Evolutionary conservation across 805 yeast species (phyloP), one percentile per base, ranked within the genome.

Genomic region (Metschnikowia peoriensis): DNA sequence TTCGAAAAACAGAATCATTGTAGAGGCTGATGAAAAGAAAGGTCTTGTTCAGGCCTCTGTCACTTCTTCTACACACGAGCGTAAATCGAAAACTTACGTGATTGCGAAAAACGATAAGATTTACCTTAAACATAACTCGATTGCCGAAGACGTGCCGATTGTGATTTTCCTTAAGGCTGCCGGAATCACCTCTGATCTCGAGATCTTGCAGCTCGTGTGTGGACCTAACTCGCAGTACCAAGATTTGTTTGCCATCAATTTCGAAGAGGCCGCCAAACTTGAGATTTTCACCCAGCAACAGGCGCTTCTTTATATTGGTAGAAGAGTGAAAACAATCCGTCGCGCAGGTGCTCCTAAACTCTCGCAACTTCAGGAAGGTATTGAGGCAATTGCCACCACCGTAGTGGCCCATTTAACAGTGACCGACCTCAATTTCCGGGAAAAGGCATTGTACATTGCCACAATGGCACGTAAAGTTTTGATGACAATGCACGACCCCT

Each of bases 41-140:
- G 86, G 85, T 4, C 85, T 94, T 22, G 97, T 92, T 17, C 99
- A 94, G 71, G 97, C 99, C 1, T 89, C 97, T 0, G 99, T 94
- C 15, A 94, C 99, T 0, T 90, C 97, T 5, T 91, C 97, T 2
- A 93, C 99, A 1, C 99, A 94, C 70, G 99, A 94, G 72, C 84
- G 99, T 71, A 96, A 93, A 68, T 93, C 98, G 28, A 94, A 94
- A 67, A 94, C 99, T 0, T 94, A 94, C 65, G 97, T 94, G 40
- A 85, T 94, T 40, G 88, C 97, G 35, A 93, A 93, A 62, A 88
- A 92, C 67, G 94, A 84, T 47, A 88, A 85, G 59, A 89, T 94
- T 15, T 94, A 88, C 67, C 77, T 94, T 62, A 94, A 94, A 67
- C 99, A 94, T 72, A 94, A 94, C 72, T 93, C 98, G 54, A 88